phyloP scores from a whole-genome alignment of 2,329 filamentous ascomycete species.

The Colletotrichum sp. region DNA sequence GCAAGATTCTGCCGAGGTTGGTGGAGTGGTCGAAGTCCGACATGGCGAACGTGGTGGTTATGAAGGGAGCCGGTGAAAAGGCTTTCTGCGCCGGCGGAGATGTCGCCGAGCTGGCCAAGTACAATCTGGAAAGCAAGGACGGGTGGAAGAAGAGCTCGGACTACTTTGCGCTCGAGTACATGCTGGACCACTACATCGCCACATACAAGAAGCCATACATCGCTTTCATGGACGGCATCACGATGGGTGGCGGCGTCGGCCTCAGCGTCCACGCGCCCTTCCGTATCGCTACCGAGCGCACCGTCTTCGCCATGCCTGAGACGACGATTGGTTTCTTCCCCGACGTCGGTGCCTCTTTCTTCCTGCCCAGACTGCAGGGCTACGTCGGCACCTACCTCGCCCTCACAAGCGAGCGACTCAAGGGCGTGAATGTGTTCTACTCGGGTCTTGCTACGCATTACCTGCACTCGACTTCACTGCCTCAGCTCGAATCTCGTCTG shows the following conservation, averaged over 20 bases:
- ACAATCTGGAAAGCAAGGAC: constrained; percentile 70
- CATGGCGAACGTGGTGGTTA: constrained; percentile 88
- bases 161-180: constrained; percentile 96
- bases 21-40: constrained; percentile 95
- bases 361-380: constrained; percentile 88
- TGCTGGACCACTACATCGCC: constrained; percentile 92
- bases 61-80: constrained; percentile 86
- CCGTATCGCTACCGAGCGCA: constrained; percentile 94
- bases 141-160: constrained; percentile 78
- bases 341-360: constrained; percentile 96
- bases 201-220: constrained; percentile 94
- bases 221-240: constrained; percentile 96
- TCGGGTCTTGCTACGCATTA: constrained; percentile 95
- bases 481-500: constrained; percentile 81
- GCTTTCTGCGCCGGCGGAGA: constrained; percentile 96
- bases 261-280: constrained; percentile 95
- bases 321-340: constrained; percentile 99
- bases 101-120: constrained; percentile 76
- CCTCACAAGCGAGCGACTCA: constrained; percentile 83
- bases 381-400: constrained; percentile 90
- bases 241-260: constrained; percentile 97
- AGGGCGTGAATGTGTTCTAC: constrained; percentile 86
- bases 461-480: constrained; percentile 86
- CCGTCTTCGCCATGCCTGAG: constrained; percentile 97
- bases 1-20: constrained; percentile 89